Evolutionary conservation across 192 early-diverging fungal genomes (phyloP).

Genomic region (Podila minutissima): DNA sequence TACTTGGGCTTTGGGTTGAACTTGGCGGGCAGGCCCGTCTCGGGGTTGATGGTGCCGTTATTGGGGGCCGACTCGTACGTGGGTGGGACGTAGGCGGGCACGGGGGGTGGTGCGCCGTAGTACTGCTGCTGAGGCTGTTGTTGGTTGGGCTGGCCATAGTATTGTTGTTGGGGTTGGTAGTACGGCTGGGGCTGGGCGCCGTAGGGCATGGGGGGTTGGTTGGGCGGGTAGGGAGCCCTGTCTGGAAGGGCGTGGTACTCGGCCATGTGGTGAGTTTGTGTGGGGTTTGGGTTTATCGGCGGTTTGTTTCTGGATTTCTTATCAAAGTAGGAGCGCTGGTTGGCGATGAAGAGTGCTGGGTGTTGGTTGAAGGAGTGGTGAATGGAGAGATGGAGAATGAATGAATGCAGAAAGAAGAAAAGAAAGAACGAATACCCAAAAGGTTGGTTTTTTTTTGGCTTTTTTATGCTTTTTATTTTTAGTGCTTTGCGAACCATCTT

Average conservation of each 20-base stretch:
- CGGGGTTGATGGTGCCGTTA: slow-evolving; percentile 35
- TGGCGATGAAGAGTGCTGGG: neutral
- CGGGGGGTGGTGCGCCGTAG: slow-evolving; percentile 26
- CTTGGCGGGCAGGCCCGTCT: slow-evolving; percentile 43
- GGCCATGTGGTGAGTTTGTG: neutral
- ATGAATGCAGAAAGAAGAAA: neutral
- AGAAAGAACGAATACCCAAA: neutral
- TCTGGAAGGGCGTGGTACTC: neutral
- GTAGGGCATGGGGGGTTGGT: slow-evolving; percentile 18
- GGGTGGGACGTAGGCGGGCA: slow-evolving; percentile 15
- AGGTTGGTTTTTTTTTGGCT: neutral
- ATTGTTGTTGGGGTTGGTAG: slow-evolving; percentile 23
- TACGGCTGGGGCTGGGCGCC: slow-evolving; percentile 37
- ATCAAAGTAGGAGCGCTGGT: neutral
- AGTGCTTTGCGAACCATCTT: neutral
- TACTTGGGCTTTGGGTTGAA: slow-evolving; percentile 56
- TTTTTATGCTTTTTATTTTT: neutral
- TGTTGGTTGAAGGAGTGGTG: neutral
- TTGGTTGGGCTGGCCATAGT: slow-evolving; percentile 31
- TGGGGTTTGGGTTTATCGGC: no score
- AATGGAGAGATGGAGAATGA: neutral
- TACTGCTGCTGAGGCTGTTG: slow-evolving; percentile 34
- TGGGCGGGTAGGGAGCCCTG: slow-evolving; percentile 25
- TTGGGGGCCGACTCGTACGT: slow-evolving; percentile 8
- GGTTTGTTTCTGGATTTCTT: neutral